phyloP scores from a whole-genome alignment of 805 yeast species.

The Metschnikowia rubicola region DNA sequence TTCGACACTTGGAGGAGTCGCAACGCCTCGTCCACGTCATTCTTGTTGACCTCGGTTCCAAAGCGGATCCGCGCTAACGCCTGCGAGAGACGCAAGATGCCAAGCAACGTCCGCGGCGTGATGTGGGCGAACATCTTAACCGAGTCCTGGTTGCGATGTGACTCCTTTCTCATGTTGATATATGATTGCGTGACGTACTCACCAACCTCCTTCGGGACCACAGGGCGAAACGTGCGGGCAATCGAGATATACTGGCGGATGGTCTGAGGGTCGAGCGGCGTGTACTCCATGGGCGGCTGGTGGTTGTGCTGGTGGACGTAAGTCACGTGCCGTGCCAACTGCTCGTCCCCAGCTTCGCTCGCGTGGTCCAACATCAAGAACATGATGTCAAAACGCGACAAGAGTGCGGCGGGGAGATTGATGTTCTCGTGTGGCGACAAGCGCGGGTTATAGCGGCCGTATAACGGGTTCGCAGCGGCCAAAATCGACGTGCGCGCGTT shows the following conservation, averaged over 20 bases:
- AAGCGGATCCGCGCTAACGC: slow-evolving; percentile 90
- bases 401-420: slow-evolving; percentile 91
- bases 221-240: slow-evolving; percentile 84
- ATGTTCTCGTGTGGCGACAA: slow-evolving; percentile 92
- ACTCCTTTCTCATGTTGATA: slow-evolving; percentile 89
- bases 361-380: slow-evolving; percentile 87
- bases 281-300: slow-evolving; percentile 75
- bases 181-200: slow-evolving; percentile 84
- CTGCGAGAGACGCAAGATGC: slow-evolving; percentile 87
- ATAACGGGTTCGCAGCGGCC: slow-evolving; percentile 98
- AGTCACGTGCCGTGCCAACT: slow-evolving; percentile 89
- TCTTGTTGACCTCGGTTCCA: slow-evolving; percentile 61
- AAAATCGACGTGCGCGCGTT: slow-evolving; percentile 93
- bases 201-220: slow-evolving; percentile 76
- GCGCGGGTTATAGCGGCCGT: slow-evolving; percentile 89
- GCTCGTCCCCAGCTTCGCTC: slow-evolving; percentile 71
- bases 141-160: slow-evolving; percentile 73
- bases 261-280: slow-evolving; percentile 72
- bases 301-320: slow-evolving; percentile 90
- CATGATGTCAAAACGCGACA: slow-evolving; percentile 90
- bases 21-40: slow-evolving; percentile 94
- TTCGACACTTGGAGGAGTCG: slow-evolving; percentile 85
- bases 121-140: slow-evolving; percentile 82
- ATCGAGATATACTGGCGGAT: slow-evolving; percentile 82
- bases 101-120: slow-evolving; percentile 92